Evolutionary conservation across 805 yeast genomes (phyloP), one percentile per base, ranked within the genome.

Genomic region (Naumovozyma baii): DNA sequence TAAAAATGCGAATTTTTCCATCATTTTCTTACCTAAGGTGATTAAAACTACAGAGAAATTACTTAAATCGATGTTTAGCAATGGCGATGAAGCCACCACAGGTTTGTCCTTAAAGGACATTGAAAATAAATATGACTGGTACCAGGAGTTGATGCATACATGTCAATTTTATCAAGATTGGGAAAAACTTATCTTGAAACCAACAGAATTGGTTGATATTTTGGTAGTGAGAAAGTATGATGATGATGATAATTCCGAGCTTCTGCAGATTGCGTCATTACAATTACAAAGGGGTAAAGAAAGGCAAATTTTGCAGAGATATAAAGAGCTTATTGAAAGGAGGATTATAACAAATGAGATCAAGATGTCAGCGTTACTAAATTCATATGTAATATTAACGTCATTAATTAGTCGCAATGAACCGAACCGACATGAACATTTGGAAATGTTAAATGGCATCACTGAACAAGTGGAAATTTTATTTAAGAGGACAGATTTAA

Each of bases 21-120:
- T 43, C 5, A 53, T 44, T 36, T 59, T 56, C 33, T 37, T 59
- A 31, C 61, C 63, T 1, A 59, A 59, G 37, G 56, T 56, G 15
- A 30, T 37, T 10, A 36, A 43, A 10, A 49, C 59, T 12, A 50
- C 54, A 2, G 31, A 34, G 10, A 46, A 45, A 26, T 43, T 53
- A 9, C 32, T 47, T 1, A 34, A 43, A 20, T 31, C 48, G 3
- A 30, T 40, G 1, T 9, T 18, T 36, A 17, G 14, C n/a, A n/a
- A n/a, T 15, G 33, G 31, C 3, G 37, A 29, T 22, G 37, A 31
- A 14, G 32, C 18, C 13, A 33, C 14, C 17, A 14, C 32, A 9
- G 18, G 16, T 8, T 16, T 20, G 5, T 41, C 51, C 12, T n/a
- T 55, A 13, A 35, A 20, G 19, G 37, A 36, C 8, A 33, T 38